A percentile compares a stretch with the other conserved stretches of the same genome.
Evolutionary conservation across 495 filamentous ascomycete species (phyloP).

Genomic region (Xylaria acuta): DNA sequence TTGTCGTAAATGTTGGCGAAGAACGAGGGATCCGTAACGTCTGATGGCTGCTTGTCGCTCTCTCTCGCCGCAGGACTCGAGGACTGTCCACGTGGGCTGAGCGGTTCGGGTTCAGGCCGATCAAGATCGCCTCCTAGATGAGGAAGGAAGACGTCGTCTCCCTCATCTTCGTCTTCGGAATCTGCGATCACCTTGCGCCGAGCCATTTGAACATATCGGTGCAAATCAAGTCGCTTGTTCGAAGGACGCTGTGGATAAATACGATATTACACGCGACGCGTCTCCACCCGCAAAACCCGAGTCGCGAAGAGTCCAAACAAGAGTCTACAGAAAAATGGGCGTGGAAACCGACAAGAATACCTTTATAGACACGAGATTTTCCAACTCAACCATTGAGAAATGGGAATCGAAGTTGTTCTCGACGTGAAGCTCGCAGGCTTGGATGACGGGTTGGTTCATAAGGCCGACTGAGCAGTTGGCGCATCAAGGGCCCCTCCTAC

Average conservation of each 20-base stretch:
- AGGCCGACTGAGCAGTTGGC: background rate
- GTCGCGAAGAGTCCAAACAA: background rate
- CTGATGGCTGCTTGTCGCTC: constrained; percentile 25
- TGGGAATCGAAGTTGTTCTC: background rate
- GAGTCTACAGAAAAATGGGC: background rate
- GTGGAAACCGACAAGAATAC: background rate
- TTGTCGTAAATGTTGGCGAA: constrained; percentile 35
- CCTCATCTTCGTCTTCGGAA: constrained; percentile 41
- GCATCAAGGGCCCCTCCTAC: background rate
- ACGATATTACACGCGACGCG: constrained; percentile 22
- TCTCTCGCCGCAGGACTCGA: constrained; percentile 22
- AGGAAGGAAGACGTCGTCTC: constrained; percentile 29
- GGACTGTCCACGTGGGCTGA: constrained; percentile 32
- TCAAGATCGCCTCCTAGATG: constrained; percentile 22
- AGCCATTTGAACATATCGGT: constrained; percentile 31
- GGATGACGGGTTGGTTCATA: background rate
- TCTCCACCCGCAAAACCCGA: background rate
- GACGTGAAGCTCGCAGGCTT: background rate
- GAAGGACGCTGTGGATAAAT: constrained; percentile 3
- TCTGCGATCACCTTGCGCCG: constrained; percentile 38
- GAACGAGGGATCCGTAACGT: constrained; percentile 36
- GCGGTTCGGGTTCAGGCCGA: constrained; percentile 36
- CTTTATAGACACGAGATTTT: background rate
- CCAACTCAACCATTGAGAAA: background rate
- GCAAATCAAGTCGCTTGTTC: constrained; percentile 30